A percentile compares a stretch with the other conserved stretches of the same genome.
Conservation (phyloP, 768 basidiomycete species). For the Cystobasidium ongulense region DNA sequence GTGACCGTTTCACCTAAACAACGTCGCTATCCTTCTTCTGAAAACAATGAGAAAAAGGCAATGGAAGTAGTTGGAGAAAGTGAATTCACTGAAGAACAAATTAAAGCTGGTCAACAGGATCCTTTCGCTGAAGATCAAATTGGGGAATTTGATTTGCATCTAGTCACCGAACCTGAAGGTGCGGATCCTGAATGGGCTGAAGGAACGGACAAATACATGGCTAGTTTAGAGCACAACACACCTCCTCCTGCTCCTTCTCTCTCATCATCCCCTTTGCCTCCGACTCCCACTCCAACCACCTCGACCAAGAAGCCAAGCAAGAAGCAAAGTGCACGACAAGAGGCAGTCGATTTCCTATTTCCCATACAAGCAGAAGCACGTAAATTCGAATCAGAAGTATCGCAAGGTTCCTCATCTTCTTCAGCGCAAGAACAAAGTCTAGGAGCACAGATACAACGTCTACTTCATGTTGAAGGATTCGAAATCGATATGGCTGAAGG, state of each 20-base stretch:
- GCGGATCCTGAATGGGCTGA: slow-evolving; percentile 16
- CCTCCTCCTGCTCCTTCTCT: not conserved
- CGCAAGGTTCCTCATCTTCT: not conserved
- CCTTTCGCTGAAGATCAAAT: not conserved
- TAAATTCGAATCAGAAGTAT: not conserved
- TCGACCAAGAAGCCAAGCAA: not conserved
- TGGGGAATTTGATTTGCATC: slow-evolving; percentile 7
- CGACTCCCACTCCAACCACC: not conserved
- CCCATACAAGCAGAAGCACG: slow-evolving; percentile 21
- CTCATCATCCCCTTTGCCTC: not conserved
- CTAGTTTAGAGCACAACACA: slow-evolving; percentile 10
- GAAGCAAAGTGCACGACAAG: not conserved
- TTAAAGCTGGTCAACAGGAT: slow-evolving; percentile 11
- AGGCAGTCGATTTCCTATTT: slow-evolving; percentile 14
- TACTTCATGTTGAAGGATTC: not conserved
- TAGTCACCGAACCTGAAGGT: slow-evolving; percentile 25
- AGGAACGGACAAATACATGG: slow-evolving; percentile 14
- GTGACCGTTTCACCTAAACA: slow-evolving; percentile 18
- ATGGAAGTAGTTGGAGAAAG: slow-evolving; percentile 15
- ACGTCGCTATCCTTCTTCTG: not conserved
- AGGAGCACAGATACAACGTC: not conserved
- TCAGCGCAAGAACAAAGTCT: not conserved
- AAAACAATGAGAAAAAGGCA: not conserved
- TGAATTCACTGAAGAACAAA: not conserved
- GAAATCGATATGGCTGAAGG: not conserved